These are phyloP conservation scores for Draba incana DNA, from an alignment of 345 rosid genomes.

Conservation along the genomic window DNA sequence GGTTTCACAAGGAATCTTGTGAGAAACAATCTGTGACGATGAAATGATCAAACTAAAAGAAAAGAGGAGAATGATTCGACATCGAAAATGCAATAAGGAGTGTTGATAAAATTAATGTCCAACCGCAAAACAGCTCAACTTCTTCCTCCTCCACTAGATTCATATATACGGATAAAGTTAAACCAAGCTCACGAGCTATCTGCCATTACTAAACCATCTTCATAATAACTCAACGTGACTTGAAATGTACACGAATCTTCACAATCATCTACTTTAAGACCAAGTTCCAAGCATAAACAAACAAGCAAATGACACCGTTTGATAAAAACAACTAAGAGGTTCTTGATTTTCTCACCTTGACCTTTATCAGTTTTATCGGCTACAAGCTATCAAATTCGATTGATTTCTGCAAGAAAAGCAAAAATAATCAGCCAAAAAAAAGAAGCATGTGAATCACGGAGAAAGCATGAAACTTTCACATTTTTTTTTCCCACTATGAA, in stretches of 20 bases:
- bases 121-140: slow-evolving; percentile 58
- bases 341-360: slow-evolving; percentile 42
- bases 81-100: slow-evolving; percentile 38
- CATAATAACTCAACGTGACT: slow-evolving; percentile 40
- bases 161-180: slow-evolving; percentile 45
- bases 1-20: slow-evolving; percentile 26
- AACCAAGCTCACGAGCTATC: slow-evolving; percentile 66
- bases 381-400: slow-evolving; percentile 41
- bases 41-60: slow-evolving; percentile 40
- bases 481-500: slow-evolving; percentile 33
- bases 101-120: slow-evolving; percentile 50
- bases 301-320: slow-evolving; percentile 28
- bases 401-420: slow-evolving; percentile 44
- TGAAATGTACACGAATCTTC: slow-evolving; percentile 48
- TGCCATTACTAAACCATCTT: slow-evolving; percentile 43
- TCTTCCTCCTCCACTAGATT: slow-evolving; percentile 48
- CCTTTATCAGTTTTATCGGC: slow-evolving; percentile 41
- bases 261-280: slow-evolving; percentile 30
- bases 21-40: slow-evolving; percentile 29
- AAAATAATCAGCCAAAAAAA: slow-evolving; percentile 24
- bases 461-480: slow-evolving; percentile 50
- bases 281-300: slow-evolving; percentile 39
- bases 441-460: slow-evolving; percentile 52
- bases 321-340: slow-evolving; percentile 22
- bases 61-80: slow-evolving; percentile 38